phyloP scores from a whole-genome alignment of 345 rosid genomes.

The Hibiscus mutabilis region DNA sequence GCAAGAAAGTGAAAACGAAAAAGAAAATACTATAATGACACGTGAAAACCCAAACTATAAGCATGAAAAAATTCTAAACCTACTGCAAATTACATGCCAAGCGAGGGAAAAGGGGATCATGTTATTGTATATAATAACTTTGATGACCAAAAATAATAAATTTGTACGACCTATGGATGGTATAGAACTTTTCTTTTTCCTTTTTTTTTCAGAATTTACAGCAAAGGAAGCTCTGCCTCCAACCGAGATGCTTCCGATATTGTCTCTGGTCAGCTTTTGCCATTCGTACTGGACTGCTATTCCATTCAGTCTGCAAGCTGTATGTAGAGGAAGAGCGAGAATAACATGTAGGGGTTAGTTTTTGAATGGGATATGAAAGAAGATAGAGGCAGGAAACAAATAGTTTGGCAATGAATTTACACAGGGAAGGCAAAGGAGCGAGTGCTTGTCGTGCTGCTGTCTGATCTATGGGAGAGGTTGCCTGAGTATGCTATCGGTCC shows the following conservation, averaged over 20 bases:
- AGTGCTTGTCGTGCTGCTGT: conserved; percentile 87
- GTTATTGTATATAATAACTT: neutral
- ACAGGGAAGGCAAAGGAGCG: conserved; percentile 91
- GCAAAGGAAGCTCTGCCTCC: conserved; percentile 67
- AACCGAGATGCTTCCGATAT: conserved; percentile 44
- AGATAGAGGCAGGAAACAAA: neutral
- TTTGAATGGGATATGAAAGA: neutral
- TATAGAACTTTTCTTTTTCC: conserved; percentile 19
- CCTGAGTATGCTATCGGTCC: conserved; percentile 68
- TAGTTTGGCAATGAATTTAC: conserved; percentile 28
- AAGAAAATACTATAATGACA: neutral
- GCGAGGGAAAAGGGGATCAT: conserved; percentile 5
- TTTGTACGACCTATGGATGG: conserved; percentile 28
- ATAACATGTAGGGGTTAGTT: neutral
- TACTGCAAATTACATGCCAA: conserved; percentile 19
- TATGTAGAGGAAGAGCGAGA: neutral
- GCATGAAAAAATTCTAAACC: conserved; percentile 13
- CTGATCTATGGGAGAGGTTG: conserved; percentile 74
- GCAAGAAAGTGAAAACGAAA: neutral
- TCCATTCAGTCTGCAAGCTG: conserved; percentile 93
- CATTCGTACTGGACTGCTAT: conserved; percentile 88
- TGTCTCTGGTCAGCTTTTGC: conserved; percentile 57
- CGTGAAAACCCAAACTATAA: conserved; percentile 12
- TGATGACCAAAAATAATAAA: conserved; percentile 8
- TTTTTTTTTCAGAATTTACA: conserved; percentile 66